These are phyloP conservation scores for Sanghuangporus weigelae DNA, from an alignment of 1,284 basidiomycete species.

Conservation along the genomic window DNA sequence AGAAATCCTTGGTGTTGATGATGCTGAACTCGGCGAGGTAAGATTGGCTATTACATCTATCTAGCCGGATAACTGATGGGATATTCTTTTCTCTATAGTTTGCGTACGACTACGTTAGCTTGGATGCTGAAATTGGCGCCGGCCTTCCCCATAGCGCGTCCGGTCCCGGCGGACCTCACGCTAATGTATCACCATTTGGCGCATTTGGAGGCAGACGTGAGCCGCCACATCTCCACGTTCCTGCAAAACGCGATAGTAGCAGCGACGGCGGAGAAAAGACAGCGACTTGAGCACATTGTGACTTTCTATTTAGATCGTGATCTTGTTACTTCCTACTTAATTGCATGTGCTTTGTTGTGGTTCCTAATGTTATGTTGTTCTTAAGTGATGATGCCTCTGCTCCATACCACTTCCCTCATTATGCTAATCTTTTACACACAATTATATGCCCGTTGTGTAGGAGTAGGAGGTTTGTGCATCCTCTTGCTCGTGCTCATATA, in stretches of 20 bases:
- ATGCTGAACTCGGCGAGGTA: conserved; percentile 84
- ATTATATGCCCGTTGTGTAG: too few relatives aligned
- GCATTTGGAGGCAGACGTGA: conserved; percentile 23
- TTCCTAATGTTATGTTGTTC: too few relatives aligned
- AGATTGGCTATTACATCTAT: conserved; percentile 13
- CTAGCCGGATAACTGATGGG: background rate
- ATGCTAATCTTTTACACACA: too few relatives aligned
- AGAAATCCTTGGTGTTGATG: conserved; percentile 92
- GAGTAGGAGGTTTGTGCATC: too few relatives aligned
- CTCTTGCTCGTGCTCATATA: too few relatives aligned
- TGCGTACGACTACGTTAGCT: conserved; percentile 82
- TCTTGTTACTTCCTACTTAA: too few relatives aligned
- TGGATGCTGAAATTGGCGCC: conserved; percentile 51
- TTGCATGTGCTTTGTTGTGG: too few relatives aligned
- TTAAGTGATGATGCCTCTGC: too few relatives aligned
- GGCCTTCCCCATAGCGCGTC: conserved; percentile 9
- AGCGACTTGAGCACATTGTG: background rate
- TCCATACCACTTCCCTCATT: too few relatives aligned
- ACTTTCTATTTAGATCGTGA: too few relatives aligned
- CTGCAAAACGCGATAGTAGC: conserved; percentile 5
- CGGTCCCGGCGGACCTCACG: conserved; percentile 18
- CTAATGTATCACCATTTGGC: conserved; percentile 19
- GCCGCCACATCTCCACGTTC: conserved; percentile 19
- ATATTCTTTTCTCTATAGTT: conserved; percentile 31
- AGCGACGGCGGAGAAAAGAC: background rate